phyloP scores from a whole-genome alignment of 139 green algal genomes.

The Desmodesmus armatus region DNA sequence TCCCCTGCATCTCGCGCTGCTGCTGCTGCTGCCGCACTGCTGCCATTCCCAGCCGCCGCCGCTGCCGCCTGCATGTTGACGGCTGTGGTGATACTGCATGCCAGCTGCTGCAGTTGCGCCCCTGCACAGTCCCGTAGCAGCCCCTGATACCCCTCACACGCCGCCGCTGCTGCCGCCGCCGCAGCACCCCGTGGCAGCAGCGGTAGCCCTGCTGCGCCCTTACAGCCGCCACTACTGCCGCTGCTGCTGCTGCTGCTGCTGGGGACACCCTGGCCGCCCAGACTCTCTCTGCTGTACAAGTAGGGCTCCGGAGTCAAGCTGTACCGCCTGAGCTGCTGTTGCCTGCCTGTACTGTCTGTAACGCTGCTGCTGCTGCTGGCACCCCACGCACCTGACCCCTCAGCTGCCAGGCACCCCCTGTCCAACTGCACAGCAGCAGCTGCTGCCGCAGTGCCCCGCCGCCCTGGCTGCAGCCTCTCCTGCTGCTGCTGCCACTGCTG shows the following conservation, averaged over 20 bases:
- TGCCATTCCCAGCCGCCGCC: too few species aligned
- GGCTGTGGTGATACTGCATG: neutral
- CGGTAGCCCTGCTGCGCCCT: neutral
- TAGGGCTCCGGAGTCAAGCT: neutral
- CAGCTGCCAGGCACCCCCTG: neutral
- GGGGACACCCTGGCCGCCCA: too few species aligned
- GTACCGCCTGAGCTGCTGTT: neutral
- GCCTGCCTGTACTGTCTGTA: neutral
- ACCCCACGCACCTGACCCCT: too few species aligned
- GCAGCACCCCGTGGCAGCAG: neutral
- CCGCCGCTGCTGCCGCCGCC: too few species aligned
- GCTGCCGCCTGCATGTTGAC: too few species aligned
- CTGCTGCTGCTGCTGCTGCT: neutral
- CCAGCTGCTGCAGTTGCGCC: neutral
- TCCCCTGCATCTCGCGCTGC: too few species aligned
- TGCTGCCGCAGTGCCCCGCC: neutral
- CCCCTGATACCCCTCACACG: too few species aligned
- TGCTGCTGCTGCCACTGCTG: constrained; percentile 16
- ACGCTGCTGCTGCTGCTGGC: constrained; percentile 13
- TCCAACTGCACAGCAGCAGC: neutral
- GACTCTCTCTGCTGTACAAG: too few species aligned
- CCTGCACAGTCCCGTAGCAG: neutral
- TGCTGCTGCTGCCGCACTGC: too few species aligned
- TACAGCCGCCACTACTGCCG: neutral
- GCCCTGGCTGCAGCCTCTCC: neutral